Conservation (phyloP, 2,329 filamentous ascomycete genomes). For the Trichocomaceae sp. region DNA sequence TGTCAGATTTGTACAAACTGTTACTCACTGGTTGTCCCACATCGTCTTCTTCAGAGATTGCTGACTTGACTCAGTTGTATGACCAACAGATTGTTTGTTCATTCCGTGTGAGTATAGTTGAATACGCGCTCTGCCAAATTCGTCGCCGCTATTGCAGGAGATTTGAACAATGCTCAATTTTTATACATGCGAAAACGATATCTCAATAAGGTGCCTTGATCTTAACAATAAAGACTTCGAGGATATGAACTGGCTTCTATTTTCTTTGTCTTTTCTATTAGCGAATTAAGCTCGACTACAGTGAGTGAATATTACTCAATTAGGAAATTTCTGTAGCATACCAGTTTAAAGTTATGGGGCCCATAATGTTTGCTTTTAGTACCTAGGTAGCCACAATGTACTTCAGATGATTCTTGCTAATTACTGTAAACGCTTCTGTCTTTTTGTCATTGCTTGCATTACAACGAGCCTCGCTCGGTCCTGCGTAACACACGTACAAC, state of each 20-base stretch:
- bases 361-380: neutral
- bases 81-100: neutral
- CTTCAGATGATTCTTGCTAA: neutral
- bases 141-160: neutral
- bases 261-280: neutral
- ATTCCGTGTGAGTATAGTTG: neutral
- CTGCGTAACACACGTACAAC: too few species aligned
- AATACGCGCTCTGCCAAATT: neutral
- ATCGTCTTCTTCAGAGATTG: neutral
- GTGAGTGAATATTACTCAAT: neutral
- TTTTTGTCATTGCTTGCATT: neutral
- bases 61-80: neutral
- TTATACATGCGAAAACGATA: neutral
- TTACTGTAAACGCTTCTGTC: neutral
- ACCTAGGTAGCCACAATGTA: neutral
- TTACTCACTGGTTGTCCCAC: neutral
- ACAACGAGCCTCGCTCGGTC: too few species aligned
- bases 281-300: neutral
- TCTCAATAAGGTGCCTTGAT: neutral
- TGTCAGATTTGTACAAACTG: neutral
- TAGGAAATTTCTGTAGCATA: neutral
- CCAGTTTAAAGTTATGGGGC: neutral
- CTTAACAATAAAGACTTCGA: neutral
- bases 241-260: neutral
- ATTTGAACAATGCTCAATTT: neutral